Evolutionary conservation across 495 filamentous ascomycete genomes (phyloP).

Genomic region (Melanomma pulvis-pyrius): DNA sequence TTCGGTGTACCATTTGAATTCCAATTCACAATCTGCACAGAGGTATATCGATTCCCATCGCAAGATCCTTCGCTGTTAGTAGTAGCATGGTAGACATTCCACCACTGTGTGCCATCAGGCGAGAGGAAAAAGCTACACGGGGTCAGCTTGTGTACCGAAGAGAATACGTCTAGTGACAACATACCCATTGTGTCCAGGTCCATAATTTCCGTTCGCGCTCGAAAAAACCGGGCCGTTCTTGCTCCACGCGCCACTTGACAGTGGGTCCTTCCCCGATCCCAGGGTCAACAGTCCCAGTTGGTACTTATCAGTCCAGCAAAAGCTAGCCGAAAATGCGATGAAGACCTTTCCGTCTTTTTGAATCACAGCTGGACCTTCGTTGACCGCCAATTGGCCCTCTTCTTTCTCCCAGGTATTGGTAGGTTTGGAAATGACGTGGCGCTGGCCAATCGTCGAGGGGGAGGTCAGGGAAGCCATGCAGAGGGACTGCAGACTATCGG

Average conservation of each 20-base stretch:
- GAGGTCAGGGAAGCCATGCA: slow-evolving; percentile 50
- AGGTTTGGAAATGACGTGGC: slow-evolving; percentile 51
- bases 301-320: slow-evolving; percentile 57
- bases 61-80: slow-evolving; percentile 47
- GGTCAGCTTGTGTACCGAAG: neutral
- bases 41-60: slow-evolving; percentile 55
- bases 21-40: slow-evolving; percentile 52
- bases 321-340: slow-evolving; percentile 55
- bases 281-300: slow-evolving; percentile 55
- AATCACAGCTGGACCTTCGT: slow-evolving; percentile 58
- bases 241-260: slow-evolving; percentile 48
- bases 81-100: slow-evolving; percentile 58
- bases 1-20: slow-evolving; percentile 53
- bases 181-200: slow-evolving; percentile 57
- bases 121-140: slow-evolving; percentile 49
- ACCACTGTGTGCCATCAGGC: slow-evolving; percentile 53
- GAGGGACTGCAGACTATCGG: slow-evolving; percentile 50
- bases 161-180: slow-evolving; percentile 8
- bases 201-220: slow-evolving; percentile 54
- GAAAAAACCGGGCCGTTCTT: slow-evolving; percentile 48
- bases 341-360: slow-evolving; percentile 53
- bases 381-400: slow-evolving; percentile 51
- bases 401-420: slow-evolving; percentile 53
- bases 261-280: slow-evolving; percentile 47
- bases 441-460: slow-evolving; percentile 39